Evolutionary conservation across 2,329 filamentous ascomycete genomes (phyloP).

Genomic region (Pezicula radicicola): DNA sequence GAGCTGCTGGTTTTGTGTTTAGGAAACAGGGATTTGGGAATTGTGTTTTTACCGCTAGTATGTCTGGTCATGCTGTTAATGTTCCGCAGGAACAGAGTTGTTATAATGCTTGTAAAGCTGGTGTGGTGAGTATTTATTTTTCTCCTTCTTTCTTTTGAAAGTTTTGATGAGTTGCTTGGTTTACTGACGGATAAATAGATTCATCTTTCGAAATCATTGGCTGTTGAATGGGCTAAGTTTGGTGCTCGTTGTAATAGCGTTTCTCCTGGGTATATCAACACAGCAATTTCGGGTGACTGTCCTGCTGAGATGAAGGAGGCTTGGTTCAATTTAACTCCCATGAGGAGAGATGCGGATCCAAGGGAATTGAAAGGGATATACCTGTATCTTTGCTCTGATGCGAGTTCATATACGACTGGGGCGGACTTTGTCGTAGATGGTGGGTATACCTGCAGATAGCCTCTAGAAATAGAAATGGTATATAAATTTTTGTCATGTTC

Average conservation of each 20-base stretch:
- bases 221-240: constrained; percentile 78
- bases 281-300: constrained; percentile 70
- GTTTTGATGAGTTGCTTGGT: too few relatives aligned
- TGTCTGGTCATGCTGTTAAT: constrained; percentile 81
- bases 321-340: constrained; percentile 68
- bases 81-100: constrained; percentile 75
- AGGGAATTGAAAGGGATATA: constrained; percentile 73
- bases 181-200: constrained; percentile 30
- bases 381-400: constrained; percentile 69
- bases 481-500: too few relatives aligned
- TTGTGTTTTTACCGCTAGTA: constrained; percentile 71
- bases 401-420: constrained; percentile 71
- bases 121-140: constrained; percentile 37
- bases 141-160: too few relatives aligned
- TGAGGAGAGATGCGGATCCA: constrained; percentile 65
- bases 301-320: constrained; percentile 75
- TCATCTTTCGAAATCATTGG: constrained; percentile 72
- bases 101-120: constrained; percentile 82
- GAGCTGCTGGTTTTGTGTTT: constrained; percentile 64
- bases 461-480: not conserved
- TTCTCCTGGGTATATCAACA: constrained; percentile 83
- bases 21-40: constrained; percentile 57
- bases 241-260: constrained; percentile 74
- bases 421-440: constrained; percentile 69
- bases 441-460: constrained; percentile 62